Percentiles rank a stretch among this genome's conserved stretches.
These are phyloP conservation scores for Carallia pectinifolia DNA, from an alignment of 345 rosid species.

Conservation along the genomic window DNA sequence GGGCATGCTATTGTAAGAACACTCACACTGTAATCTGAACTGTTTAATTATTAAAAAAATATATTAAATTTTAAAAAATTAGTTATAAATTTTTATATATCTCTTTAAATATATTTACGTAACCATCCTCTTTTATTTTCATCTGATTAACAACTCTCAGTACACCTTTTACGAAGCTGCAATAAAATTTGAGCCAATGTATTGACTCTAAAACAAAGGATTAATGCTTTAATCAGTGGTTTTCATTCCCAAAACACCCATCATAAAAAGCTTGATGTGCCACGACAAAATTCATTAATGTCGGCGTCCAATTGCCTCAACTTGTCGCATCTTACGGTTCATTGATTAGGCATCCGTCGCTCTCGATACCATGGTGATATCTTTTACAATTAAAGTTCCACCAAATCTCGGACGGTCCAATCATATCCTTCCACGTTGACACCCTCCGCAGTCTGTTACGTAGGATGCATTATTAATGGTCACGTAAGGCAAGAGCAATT, in stretches of 20 bases:
- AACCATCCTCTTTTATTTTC: no score
- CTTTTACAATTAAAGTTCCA: not conserved
- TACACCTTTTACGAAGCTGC: no score
- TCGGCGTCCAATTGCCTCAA: slow-evolving; percentile 2
- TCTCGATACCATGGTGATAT: not conserved
- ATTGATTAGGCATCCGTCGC: not conserved
- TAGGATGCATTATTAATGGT: not conserved
- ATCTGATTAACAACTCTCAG: no score
- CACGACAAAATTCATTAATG: not conserved
- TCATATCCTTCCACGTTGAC: not conserved
- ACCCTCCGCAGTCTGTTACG: not conserved
- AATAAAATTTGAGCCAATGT: no score
- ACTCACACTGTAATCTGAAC: no score
- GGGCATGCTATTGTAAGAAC: no score
- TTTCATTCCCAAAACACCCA: not conserved
- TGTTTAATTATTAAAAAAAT: no score
- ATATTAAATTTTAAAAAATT: no score
- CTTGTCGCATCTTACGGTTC: not conserved
- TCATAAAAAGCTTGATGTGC: not conserved
- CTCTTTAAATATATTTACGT: no score
- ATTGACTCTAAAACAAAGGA: no score
- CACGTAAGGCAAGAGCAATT: not conserved
- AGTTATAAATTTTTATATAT: no score
- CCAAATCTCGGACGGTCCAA: not conserved
- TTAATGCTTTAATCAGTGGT: not conserved